These are phyloP conservation scores for Mycena rosella DNA, from an alignment of 768 basidiomycete genomes.

Conservation along the genomic window DNA sequence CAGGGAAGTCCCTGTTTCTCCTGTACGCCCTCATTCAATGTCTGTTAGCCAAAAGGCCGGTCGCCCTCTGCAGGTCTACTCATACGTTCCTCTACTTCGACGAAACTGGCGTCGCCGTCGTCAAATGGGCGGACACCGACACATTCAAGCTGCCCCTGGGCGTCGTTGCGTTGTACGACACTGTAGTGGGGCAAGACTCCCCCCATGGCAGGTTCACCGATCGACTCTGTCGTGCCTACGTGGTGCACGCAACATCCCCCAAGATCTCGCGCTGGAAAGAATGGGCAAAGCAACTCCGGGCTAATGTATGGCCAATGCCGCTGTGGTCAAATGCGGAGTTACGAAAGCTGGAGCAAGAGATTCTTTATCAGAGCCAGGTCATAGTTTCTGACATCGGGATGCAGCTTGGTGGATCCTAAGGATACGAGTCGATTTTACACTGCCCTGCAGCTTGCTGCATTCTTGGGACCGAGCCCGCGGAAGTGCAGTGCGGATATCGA, in stretches of 20 bases:
- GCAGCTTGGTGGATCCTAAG: background rate
- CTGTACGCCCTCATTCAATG: background rate
- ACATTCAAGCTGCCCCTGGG: background rate
- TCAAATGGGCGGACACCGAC: background rate
- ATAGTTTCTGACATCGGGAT: slow-evolving; percentile 7
- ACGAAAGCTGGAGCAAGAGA: slow-evolving; percentile 1
- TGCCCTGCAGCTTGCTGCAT: background rate
- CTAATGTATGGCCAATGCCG: slow-evolving; percentile 8
- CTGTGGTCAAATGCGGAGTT: background rate
- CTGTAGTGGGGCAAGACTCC: background rate
- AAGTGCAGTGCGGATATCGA: background rate
- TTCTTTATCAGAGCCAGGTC: background rate
- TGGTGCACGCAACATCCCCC: slow-evolving; percentile 6
- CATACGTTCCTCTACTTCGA: background rate
- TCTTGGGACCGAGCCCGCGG: slow-evolving; percentile 5
- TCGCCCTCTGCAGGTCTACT: background rate
- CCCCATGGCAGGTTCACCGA: background rate
- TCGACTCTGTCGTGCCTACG: background rate
- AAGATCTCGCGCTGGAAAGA: background rate
- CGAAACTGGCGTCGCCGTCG: background rate
- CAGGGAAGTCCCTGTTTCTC: background rate
- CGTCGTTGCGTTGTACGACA: slow-evolving; percentile 4
- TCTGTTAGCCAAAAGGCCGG: background rate
- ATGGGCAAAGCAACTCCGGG: background rate
- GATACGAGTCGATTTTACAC: background rate